Evolutionary conservation across 2,329 filamentous ascomycete species (phyloP), one percentile per base, ranked within the genome.

Genomic region (Ophiostoma ulmi): DNA sequence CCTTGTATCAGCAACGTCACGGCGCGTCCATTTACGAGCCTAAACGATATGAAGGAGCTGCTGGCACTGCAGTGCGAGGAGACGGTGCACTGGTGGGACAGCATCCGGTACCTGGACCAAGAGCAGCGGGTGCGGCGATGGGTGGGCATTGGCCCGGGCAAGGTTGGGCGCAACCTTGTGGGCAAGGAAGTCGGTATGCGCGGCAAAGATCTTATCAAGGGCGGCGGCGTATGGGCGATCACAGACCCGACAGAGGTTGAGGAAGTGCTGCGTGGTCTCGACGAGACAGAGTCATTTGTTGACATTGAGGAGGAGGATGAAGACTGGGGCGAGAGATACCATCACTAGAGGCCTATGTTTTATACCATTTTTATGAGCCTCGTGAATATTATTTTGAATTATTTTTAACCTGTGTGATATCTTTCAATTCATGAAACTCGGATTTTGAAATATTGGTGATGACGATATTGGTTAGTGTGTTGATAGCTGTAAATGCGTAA

Each of bases 21-120:
- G 8, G 94, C 91, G 3, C 81, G 88, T 70, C 93, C 93, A 0
- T 97, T 97, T 75, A 78, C 83, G 73, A 91, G 86, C 74, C 88
- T 87, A 75, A 87, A 88, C 58, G 87, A 96, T 73, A 82, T 97
- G 41, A 92, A 92, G 77, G 89, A 96, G 73, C 80, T 96, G 65
- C 82, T 97, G 68, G 90, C 93, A 1, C 82, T 92, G 67, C 91
- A 93, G 77, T 94, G 91, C 73, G 88, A 95, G n/a, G 93, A 97
- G 81, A 97, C 94, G 39, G 93, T 98, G 61, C 85, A 87, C 72
- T 98, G 94, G 94, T 97, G 94, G 89, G 92, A 96, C 75, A 95
- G 92, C 76, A 94, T 98, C 76, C 89, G 88, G 74, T 97, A 96
- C 77, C 82, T 97, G 68, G 92, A 97, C 78, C 89, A 95, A 78